These are phyloP conservation scores for Brassica juncea DNA, from an alignment of 345 rosid genomes.

Conservation along the genomic window DNA sequence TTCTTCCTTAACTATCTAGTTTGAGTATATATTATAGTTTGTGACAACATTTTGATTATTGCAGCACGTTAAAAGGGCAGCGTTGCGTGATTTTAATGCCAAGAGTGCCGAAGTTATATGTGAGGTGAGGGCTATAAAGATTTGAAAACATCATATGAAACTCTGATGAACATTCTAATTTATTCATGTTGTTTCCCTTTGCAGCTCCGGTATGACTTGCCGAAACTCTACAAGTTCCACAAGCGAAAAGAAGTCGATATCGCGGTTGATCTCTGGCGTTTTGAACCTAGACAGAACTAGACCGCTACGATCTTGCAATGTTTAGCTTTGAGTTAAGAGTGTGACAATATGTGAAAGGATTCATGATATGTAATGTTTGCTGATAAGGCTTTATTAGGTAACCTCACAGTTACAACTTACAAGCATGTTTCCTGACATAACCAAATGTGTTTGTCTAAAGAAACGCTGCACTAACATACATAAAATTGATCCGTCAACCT, in stretches of 20 bases:
- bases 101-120: constrained; percentile 84
- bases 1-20: constrained; percentile 3
- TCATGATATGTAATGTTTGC: neutral
- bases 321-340: constrained; percentile 14
- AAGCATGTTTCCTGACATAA: neutral
- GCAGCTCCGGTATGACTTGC: constrained; percentile 83
- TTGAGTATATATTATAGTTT: neutral
- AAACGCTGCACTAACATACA: neutral
- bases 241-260: constrained; percentile 83
- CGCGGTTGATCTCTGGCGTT: constrained; percentile 96
- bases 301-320: constrained; percentile 1
- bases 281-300: constrained; percentile 55
- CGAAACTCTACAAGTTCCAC: constrained; percentile 84
- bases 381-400: neutral
- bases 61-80: constrained; percentile 79
- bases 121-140: constrained; percentile 53
- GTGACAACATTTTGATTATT: neutral
- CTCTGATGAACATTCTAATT: constrained; percentile 7
- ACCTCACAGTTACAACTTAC: neutral
- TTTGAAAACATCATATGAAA: neutral
- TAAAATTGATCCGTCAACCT: neutral
- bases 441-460: neutral
- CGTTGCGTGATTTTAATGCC: constrained; percentile 73
- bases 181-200: neutral
- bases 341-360: neutral